phyloP scores from a whole-genome alignment of 805 yeast species.

The Pachysolen tannophilus region DNA sequence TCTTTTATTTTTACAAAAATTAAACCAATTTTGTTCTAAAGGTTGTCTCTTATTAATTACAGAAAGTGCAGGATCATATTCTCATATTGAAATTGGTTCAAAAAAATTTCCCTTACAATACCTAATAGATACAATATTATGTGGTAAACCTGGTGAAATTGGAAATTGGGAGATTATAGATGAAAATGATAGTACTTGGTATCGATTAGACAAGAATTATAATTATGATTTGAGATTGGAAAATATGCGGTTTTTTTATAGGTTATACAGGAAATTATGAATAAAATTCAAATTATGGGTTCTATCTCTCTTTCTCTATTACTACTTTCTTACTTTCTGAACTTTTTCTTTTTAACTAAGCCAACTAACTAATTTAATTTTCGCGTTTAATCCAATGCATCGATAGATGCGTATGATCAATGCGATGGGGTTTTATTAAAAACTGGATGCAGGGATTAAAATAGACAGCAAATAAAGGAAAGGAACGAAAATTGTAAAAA shows the following conservation, averaged over 20 bases:
- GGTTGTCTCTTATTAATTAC: conserved; percentile 62
- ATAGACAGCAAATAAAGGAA: no score
- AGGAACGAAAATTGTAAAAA: no score
- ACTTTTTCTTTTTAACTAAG: background rate
- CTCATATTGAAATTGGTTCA: conserved; percentile 68
- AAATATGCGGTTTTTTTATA: conserved; percentile 80
- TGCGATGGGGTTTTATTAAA: no score
- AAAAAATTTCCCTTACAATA: conserved; percentile 80
- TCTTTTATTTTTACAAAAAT: conserved; percentile 45
- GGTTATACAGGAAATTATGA: conserved; percentile 50
- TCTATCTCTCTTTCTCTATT: background rate
- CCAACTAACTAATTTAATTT: no score
- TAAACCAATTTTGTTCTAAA: conserved; percentile 39
- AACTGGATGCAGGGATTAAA: no score
- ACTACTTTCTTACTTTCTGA: background rate
- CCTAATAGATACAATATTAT: conserved; percentile 62
- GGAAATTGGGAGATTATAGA: conserved; percentile 64
- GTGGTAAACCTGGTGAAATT: conserved; percentile 36
- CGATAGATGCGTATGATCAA: no score
- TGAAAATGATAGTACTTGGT: conserved; percentile 77
- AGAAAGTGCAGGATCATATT: conserved; percentile 88
- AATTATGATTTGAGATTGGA: conserved; percentile 66
- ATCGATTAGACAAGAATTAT: conserved; percentile 46
- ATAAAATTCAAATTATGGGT: background rate
- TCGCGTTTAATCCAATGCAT: no score